A percentile compares a stretch with the other conserved stretches of the same genome.
Conservation (phyloP, 305 asterid genomes). For the Fraxinus greggii region DNA sequence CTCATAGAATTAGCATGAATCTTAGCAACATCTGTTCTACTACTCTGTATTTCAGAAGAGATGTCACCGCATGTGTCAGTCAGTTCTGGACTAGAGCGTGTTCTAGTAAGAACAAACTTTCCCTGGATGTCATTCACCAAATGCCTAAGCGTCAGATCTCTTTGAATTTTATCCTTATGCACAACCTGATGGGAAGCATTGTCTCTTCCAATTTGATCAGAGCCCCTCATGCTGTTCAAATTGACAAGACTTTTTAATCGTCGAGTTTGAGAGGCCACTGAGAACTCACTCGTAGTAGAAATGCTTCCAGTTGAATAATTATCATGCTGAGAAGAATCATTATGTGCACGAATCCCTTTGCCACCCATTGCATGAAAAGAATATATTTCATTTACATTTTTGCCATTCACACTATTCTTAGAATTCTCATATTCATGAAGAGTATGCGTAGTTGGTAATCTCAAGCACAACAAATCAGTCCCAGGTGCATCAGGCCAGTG, state of each 20-base stretch:
- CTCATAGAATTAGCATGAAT: slow-evolving; percentile 36
- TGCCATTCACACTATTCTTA: slow-evolving; percentile 31
- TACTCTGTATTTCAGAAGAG: slow-evolving; percentile 40
- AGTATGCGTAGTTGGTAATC: slow-evolving; percentile 40
- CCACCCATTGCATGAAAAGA: slow-evolving; percentile 35
- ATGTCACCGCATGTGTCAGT: slow-evolving; percentile 60
- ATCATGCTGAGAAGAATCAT: slow-evolving; percentile 41
- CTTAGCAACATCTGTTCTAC: slow-evolving; percentile 47
- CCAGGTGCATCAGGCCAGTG: slow-evolving; percentile 78
- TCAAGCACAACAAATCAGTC: slow-evolving; percentile 39
- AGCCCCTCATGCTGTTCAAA: slow-evolving; percentile 34
- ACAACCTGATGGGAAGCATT: slow-evolving; percentile 36
- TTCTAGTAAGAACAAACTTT: slow-evolving; percentile 68
- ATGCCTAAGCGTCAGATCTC: slow-evolving; percentile 53
- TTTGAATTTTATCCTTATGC: slow-evolving; percentile 47
- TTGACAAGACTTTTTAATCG: slow-evolving; percentile 46
- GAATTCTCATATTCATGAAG: slow-evolving; percentile 38
- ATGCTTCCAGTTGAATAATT: slow-evolving; percentile 38
- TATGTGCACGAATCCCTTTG: slow-evolving; percentile 30
- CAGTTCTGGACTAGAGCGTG: slow-evolving; percentile 89
- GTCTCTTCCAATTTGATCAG: slow-evolving; percentile 50
- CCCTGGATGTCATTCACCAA: slow-evolving; percentile 61
- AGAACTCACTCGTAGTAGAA: slow-evolving; percentile 33
- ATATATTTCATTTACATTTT: slow-evolving; percentile 38
- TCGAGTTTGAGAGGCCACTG: slow-evolving; percentile 47